Evolutionary conservation across 2,329 filamentous ascomycete genomes (phyloP), one percentile per base, ranked within the genome.

Genomic region (Biscogniauxia marginata): DNA sequence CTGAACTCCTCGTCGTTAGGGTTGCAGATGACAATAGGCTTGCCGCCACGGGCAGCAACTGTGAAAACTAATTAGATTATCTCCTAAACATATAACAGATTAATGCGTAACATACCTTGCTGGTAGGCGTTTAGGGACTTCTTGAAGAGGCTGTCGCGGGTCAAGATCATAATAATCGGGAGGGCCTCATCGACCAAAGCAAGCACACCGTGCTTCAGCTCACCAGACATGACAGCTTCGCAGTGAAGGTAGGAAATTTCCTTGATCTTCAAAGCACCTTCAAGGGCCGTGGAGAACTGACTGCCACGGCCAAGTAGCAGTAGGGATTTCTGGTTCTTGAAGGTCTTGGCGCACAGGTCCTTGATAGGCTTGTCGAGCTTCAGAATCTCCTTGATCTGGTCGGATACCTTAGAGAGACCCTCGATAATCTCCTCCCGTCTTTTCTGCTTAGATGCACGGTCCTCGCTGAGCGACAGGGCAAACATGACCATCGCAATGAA

Each of bases 401-500:
- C 85, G 7, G 93, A 96, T 70, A 99, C 85, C 70, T 90, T 89
- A 69, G 84, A 82, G 24, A 99, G 86, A 68, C 95, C 93, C 66
- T 96, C 89, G 83, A 99, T 97, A 71, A 99, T 98, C 77, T 97
- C 93, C 76, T 95, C 87, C 25, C 95, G 89, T 71, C 93, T 86
- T 79, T 89, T 86, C 70, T 89, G 85, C 85, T 99, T 99, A 66
- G 92, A 97, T 45, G 93, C 91, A 67, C 95, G 91, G 76, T 99
- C 95, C 79, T 99, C 95, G 70, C 91, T 95, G 56, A 99, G 85
- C 24, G 93, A 97, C 62, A 99, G 82, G 6, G 95, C 95, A 70
- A 99, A 98, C 95, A 99, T 99, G 78, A 98, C 90, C 92, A 99
- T 97, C 74, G 95, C 96, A 71, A 99, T 91, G 76, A 98, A 99